Evolutionary conservation across 2,329 filamentous ascomycete species (phyloP).

Genomic region (Drechslera avenae): DNA sequence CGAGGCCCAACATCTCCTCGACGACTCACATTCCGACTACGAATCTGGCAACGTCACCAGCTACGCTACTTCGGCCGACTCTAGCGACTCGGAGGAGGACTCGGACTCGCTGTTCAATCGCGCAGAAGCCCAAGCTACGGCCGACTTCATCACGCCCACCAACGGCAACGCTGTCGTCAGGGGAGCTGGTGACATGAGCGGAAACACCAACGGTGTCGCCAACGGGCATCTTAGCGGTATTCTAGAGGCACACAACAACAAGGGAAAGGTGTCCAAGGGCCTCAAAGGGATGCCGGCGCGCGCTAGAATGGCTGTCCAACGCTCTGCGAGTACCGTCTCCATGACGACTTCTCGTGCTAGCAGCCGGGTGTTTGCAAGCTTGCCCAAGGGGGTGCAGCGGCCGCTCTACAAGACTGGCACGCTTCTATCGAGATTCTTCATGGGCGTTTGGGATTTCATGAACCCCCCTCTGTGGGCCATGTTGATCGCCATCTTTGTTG

Average conservation of each 20-base stretch:
- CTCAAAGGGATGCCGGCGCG: slow-evolving; percentile 44
- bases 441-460: slow-evolving; percentile 90
- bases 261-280: slow-evolving; percentile 38
- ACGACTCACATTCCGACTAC: slow-evolving; percentile 53
- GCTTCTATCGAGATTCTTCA: slow-evolving; percentile 58
- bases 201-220: slow-evolving; percentile 44
- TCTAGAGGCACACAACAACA: slow-evolving; percentile 22
- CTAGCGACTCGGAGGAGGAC: slow-evolving; percentile 24
- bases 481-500: slow-evolving; percentile 87
- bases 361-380: slow-evolving; percentile 51
- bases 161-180: slow-evolving; percentile 54
- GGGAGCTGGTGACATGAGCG: slow-evolving; percentile 48
- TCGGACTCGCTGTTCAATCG: slow-evolving; percentile 38
- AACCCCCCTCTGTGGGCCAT: slow-evolving; percentile 98
- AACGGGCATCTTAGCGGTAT: slow-evolving; percentile 46
- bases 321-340: slow-evolving; percentile 29
- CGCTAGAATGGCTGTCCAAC: slow-evolving; percentile 24
- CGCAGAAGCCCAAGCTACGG: slow-evolving; percentile 35
- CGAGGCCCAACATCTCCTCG: slow-evolving; percentile 47
- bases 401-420: slow-evolving; percentile 51
- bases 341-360: slow-evolving; percentile 39
- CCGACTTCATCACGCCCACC: slow-evolving; percentile 51
- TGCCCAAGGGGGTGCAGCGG: slow-evolving; percentile 61
- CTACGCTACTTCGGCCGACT: slow-evolving; percentile 42
- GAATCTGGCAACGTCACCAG: slow-evolving; percentile 54